Percentiles rank a stretch among this genome's conserved stretches.
Evolutionary conservation across 2,329 filamentous ascomycete genomes (phyloP).

Genomic region (Diaporthe citriasiana): DNA sequence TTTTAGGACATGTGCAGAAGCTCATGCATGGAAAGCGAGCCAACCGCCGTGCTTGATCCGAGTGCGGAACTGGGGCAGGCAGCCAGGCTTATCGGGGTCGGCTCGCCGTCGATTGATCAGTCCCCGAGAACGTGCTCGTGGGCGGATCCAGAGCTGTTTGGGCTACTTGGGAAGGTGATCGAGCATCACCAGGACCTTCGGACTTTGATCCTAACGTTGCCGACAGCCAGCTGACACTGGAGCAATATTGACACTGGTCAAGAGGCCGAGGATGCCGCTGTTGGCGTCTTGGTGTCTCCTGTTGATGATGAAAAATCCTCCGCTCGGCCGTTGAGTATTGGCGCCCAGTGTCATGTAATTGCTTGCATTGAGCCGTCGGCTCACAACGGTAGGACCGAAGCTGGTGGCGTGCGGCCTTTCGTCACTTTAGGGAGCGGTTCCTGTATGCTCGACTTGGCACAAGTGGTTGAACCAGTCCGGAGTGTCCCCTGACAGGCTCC

Average conservation of each 20-base stretch:
- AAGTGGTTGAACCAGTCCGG: conserved; percentile 25
- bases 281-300: not conserved
- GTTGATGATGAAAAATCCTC: not conserved
- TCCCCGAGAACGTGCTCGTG: not conserved
- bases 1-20: conserved; percentile 23
- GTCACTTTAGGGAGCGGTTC: conserved; percentile 21
- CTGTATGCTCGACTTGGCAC: conserved; percentile 33
- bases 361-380: conserved; percentile 35
- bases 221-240: conserved; percentile 15
- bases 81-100: not conserved
- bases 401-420: conserved; percentile 35
- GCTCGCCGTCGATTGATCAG: conserved; percentile 9
- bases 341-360: conserved; percentile 15
- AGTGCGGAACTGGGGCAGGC: conserved; percentile 7
- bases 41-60: conserved; percentile 28
- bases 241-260: not conserved
- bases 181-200: conserved; percentile 6
- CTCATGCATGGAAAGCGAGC: conserved; percentile 36
- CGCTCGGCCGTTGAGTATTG: conserved; percentile 28
- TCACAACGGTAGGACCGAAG: conserved; percentile 20
- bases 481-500: conserved; percentile 20
- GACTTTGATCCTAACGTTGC: not conserved
- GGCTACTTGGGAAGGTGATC: not conserved
- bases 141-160: not conserved
- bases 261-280: conserved; percentile 15